Percentiles rank a stretch among this genome's conserved stretches.
Evolutionary conservation across 306 rosid genomes (phyloP).

Genomic region (Cucumis melo): DNA sequence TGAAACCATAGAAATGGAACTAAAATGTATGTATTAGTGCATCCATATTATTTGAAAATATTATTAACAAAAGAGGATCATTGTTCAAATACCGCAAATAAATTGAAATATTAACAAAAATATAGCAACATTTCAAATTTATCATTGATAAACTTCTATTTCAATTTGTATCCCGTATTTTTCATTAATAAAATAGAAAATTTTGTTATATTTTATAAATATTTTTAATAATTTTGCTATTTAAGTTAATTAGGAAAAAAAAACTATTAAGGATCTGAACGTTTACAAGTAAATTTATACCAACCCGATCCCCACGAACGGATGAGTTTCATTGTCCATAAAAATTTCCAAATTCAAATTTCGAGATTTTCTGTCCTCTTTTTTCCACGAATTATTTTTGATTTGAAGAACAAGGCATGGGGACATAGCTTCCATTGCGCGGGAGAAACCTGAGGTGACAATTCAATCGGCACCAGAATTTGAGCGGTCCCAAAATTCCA

Average conservation of each 20-base stretch:
- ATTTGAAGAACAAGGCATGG: constrained; percentile 43
- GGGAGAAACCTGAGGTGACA: constrained; percentile 57
- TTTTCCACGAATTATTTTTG: constrained; percentile 19
- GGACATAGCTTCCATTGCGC: constrained; percentile 37
- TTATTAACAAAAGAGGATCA: neutral
- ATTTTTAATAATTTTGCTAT: too few species aligned
- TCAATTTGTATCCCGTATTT: too few species aligned
- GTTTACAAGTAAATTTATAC: neutral
- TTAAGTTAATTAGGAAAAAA: neutral
- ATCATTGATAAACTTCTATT: too few species aligned
- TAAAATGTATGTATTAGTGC: neutral
- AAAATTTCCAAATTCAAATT: neutral
- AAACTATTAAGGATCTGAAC: neutral
- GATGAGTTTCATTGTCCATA: neutral
- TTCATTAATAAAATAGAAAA: too few species aligned
- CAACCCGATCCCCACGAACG: neutral
- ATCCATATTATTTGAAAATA: neutral
- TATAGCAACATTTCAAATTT: too few species aligned
- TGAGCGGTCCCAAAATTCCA: constrained; percentile 47
- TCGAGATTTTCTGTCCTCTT: neutral
- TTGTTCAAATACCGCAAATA: too few species aligned
- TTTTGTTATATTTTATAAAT: too few species aligned
- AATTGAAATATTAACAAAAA: too few species aligned
- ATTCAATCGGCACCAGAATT: constrained; percentile 38
- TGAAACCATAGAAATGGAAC: too few species aligned